Conservation (phyloP, 805 yeast species). For the Kregervanrija delftensis region DNA sequence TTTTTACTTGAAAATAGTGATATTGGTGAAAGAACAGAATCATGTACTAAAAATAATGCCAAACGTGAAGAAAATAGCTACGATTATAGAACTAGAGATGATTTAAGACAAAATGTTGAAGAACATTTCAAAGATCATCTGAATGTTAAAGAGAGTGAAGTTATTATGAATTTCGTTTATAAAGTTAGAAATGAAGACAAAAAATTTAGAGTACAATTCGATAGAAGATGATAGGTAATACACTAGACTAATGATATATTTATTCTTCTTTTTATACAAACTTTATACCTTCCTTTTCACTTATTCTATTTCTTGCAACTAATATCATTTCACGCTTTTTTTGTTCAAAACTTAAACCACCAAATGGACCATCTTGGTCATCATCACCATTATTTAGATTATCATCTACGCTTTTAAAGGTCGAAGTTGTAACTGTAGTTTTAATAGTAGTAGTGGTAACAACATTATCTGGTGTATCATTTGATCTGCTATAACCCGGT, state of each 20-base stretch:
- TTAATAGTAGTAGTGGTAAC: slow-evolving; percentile 1
- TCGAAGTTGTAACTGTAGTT: neutral
- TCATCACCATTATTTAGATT: neutral
- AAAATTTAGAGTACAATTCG: slow-evolving; percentile 33
- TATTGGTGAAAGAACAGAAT: slow-evolving; percentile 63
- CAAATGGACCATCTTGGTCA: slow-evolving; percentile 22
- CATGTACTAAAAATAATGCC: slow-evolving; percentile 23
- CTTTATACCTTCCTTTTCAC: slow-evolving; percentile 15
- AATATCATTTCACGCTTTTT: slow-evolving; percentile 53
- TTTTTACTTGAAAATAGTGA: slow-evolving; percentile 56
- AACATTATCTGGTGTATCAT: slow-evolving; percentile 1
- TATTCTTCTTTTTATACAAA: neutral
- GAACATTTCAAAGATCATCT: slow-evolving; percentile 52
- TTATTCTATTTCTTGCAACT: slow-evolving; percentile 53
- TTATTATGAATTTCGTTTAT: slow-evolving; percentile 82
- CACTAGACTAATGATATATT: too few relatives aligned
- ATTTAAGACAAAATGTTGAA: slow-evolving; percentile 23
- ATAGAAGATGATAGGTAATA: slow-evolving; percentile 9
- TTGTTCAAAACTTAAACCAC: slow-evolving; percentile 39
- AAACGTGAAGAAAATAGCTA: slow-evolving; percentile 22
- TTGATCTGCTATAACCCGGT: slow-evolving; percentile 5
- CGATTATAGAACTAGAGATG: slow-evolving; percentile 25
- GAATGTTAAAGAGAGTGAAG: slow-evolving; percentile 72
- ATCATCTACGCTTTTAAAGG: neutral
- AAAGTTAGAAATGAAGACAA: slow-evolving; percentile 63